phyloP scores from a whole-genome alignment of 1,139 yeast genomes.

The Saccharomyces hybrid region DNA sequence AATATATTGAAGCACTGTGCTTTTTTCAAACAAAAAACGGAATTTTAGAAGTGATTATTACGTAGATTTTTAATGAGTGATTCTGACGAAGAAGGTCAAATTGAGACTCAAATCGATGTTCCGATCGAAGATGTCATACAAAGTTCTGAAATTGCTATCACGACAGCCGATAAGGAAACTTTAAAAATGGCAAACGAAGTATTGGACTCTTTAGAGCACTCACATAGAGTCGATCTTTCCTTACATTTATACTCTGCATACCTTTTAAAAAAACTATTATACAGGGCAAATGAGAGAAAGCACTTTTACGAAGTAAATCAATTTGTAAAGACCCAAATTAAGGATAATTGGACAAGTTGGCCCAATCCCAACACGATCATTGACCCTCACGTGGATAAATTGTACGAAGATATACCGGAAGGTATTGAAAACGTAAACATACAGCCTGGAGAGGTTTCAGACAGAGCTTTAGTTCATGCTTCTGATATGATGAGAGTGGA shows the following conservation, averaged over 20 bases:
- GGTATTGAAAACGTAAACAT: conserved; percentile 2
- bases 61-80: background rate
- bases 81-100: background rate
- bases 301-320: conserved; percentile 20
- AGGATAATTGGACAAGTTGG: conserved; percentile 31
- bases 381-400: conserved; percentile 21
- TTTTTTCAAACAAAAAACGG: background rate
- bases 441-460: conserved; percentile 21
- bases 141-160: background rate
- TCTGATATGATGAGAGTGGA: conserved; percentile 23
- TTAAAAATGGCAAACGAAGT: conserved; percentile 23
- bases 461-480: conserved; percentile 21
- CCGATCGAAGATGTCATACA: background rate
- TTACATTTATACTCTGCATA: conserved; percentile 29
- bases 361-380: conserved; percentile 25
- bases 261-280: conserved; percentile 22
- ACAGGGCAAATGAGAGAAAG: conserved; percentile 24
- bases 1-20: background rate
- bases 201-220: conserved; percentile 24
- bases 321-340: conserved; percentile 24
- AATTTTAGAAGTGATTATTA: background rate
- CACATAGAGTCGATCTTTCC: conserved; percentile 27
- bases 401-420: conserved; percentile 22
- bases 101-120: background rate
- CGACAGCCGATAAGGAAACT: conserved; percentile 9